These are phyloP conservation scores for Polytrichum commune DNA, from an alignment of 225 moss, liverwort and hornwort genomes.

Conservation along the genomic window DNA sequence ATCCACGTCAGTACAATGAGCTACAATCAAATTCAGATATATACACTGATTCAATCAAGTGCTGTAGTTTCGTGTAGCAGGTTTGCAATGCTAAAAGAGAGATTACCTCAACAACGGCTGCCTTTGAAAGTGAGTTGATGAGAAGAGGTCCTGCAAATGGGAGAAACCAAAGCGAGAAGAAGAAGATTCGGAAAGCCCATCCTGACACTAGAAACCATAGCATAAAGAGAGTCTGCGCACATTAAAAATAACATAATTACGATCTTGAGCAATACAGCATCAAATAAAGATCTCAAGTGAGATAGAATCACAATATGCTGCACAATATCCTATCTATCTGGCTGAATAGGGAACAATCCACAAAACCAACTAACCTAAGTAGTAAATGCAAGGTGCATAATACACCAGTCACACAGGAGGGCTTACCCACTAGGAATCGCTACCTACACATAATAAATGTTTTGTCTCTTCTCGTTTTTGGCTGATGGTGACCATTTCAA, in stretches of 20 bases:
- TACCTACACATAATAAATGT: no score
- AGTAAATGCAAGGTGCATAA: no score
- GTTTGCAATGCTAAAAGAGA: background rate
- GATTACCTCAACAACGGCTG: constrained; percentile 87
- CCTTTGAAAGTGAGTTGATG: constrained; percentile 75
- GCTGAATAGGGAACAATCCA: no score
- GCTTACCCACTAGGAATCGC: no score
- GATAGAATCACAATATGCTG: background rate
- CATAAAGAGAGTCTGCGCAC: constrained; percentile 75
- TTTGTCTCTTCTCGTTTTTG: no score
- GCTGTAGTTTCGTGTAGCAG: background rate
- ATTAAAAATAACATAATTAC: background rate
- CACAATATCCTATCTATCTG: background rate
- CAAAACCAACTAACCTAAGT: no score
- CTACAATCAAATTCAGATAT: background rate
- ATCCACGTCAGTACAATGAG: background rate
- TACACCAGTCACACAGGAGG: no score
- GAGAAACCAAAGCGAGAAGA: constrained; percentile 96
- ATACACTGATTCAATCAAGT: no score
- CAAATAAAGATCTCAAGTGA: background rate
- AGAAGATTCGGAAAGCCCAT: constrained; percentile 93
- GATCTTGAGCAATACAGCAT: background rate
- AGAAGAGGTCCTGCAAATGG: constrained; percentile 93
- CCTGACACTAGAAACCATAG: constrained; percentile 91
- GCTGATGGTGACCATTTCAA: no score